A percentile compares a stretch with the other conserved stretches of the same genome.
Conservation (phyloP, 768 basidiomycete species). For the Panus rudis region DNA sequence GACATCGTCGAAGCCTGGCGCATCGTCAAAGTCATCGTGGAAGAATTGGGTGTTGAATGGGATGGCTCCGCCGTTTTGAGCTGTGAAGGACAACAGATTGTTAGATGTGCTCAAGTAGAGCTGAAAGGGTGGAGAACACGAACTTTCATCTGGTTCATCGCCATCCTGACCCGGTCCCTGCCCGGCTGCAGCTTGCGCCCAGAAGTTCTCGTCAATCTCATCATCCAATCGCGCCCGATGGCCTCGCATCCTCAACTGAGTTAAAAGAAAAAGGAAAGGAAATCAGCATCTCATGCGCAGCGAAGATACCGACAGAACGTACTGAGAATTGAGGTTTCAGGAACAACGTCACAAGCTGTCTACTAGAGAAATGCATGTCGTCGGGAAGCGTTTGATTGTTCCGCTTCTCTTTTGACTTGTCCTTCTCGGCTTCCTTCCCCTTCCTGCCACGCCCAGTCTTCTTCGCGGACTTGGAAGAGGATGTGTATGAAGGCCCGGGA, state of each 20-base stretch:
- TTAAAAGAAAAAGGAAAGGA: not conserved
- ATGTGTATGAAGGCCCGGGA: conserved; percentile 33
- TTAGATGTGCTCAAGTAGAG: not conserved
- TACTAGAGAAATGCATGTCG: conserved; percentile 95
- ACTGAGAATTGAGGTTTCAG: conserved; percentile 95
- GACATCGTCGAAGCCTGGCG: conserved; percentile 52
- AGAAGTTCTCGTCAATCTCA: conserved; percentile 94
- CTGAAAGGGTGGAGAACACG: conserved; percentile 16
- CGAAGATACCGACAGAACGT: conserved; percentile 23
- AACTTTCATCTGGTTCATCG: conserved; percentile 60
- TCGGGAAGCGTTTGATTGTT: conserved; percentile 82
- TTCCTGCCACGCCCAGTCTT: conserved; percentile 40
- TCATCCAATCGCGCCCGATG: conserved; percentile 48
- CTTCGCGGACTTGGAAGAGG: conserved; percentile 16
- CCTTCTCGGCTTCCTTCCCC: conserved; percentile 38
- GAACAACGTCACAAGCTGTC: conserved; percentile 87
- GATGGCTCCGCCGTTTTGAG: conserved; percentile 45
- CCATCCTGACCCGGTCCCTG: conserved; percentile 54
- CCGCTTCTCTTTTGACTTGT: conserved; percentile 62
- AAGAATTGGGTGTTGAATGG: conserved; percentile 98
- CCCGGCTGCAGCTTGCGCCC: conserved; percentile 91
- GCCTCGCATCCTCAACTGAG: conserved; percentile 85
- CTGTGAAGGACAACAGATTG: conserved; percentile 9
- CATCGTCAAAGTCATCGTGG: conserved; percentile 85
- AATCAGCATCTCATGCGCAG: not conserved